phyloP scores from a whole-genome alignment of 768 basidiomycete species.

The Lactifluus echinatus region DNA sequence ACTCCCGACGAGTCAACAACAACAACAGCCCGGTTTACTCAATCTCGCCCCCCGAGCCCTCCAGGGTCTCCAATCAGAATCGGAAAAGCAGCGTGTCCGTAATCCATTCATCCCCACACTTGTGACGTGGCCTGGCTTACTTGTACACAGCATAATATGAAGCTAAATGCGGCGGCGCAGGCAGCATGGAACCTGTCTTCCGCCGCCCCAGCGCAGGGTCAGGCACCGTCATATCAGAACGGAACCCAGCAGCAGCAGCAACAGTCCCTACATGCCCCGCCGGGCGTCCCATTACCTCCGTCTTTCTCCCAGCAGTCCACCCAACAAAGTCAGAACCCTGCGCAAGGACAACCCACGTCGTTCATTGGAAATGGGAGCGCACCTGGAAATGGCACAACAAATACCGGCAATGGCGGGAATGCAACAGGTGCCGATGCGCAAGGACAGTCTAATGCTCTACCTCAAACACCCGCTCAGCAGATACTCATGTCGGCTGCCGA shows the following conservation, averaged over 20 bases:
- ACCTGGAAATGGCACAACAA: conserved; percentile 10
- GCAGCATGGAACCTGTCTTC: conserved; percentile 59
- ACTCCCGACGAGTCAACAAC: conserved; percentile 42
- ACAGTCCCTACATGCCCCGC: conserved; percentile 48
- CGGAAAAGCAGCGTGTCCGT: conserved; percentile 64
- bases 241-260: conserved; percentile 35
- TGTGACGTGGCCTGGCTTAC: conserved; percentile 12
- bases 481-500: conserved; percentile 22
- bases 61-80: conserved; percentile 45
- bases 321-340: conserved; percentile 24
- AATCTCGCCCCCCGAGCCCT: conserved; percentile 38
- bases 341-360: conserved; percentile 6
- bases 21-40: conserved; percentile 63
- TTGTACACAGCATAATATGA: conserved; percentile 35
- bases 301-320: conserved; percentile 31
- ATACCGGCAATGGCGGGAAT: conserved; percentile 21
- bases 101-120: not conserved
- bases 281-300: conserved; percentile 37
- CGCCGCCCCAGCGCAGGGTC: conserved; percentile 33
- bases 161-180: conserved; percentile 53
- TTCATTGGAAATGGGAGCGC: conserved; percentile 19
- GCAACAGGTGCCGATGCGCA: conserved; percentile 14
- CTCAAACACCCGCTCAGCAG: conserved; percentile 23
- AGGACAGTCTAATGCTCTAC: conserved; percentile 29
- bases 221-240: conserved; percentile 32